Base-by-base conservation (phyloP, 306 rosid species). In the Corylus heterophylla region DNA sequence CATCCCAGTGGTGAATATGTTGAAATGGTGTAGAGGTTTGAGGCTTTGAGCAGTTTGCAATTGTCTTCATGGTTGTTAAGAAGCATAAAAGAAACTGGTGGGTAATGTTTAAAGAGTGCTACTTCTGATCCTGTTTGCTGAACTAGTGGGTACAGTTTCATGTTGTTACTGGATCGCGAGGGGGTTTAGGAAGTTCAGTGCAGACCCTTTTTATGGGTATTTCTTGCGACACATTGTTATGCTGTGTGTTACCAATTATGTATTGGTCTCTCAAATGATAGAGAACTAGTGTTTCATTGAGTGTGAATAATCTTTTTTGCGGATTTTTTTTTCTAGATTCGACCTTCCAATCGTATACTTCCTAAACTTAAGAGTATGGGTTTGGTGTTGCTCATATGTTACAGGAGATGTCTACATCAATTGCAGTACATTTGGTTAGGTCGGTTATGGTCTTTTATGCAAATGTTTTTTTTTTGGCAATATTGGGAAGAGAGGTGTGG, bases 141-240 rank as follows among this genome's bases (percentile, higher is more conserved):
- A 47, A 77, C 54, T 42, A 35, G 48, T 50, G 25, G 79, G 51
- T 37, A 52, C 7, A 20, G 59, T 56, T 48, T 51, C 52, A 63
- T 50, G 58, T 63, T 77, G 52, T n/a, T 82, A 16, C 55, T 25
- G 13, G 70, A 37, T 20, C 54, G 63, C n/a, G 31, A 54, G 73
- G 56, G 56, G 66, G 70, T 39, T 76, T 44, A 35, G 71, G 74
- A 74, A 83, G 80, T 82, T 86, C 25, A 20, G 16, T 16, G 66
- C 63, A 4, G 74, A 58, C 37, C 6, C 35, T 35, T 74, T 74
- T 47, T 13, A 35, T 13, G 45, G 78, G 74, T 52, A 64, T 45
- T 29, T 14, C 59, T 17, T 22, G 44, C n/a, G 44, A 73, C 55
- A 18, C 47, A 20, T 35, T 37, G n/a, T 47, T 17, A 20, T 42